A percentile compares a stretch with the other conserved stretches of the same genome.
Evolutionary conservation across 2,329 filamentous ascomycete species (phyloP).

Genomic region (Phyllosticta citrichinensis): DNA sequence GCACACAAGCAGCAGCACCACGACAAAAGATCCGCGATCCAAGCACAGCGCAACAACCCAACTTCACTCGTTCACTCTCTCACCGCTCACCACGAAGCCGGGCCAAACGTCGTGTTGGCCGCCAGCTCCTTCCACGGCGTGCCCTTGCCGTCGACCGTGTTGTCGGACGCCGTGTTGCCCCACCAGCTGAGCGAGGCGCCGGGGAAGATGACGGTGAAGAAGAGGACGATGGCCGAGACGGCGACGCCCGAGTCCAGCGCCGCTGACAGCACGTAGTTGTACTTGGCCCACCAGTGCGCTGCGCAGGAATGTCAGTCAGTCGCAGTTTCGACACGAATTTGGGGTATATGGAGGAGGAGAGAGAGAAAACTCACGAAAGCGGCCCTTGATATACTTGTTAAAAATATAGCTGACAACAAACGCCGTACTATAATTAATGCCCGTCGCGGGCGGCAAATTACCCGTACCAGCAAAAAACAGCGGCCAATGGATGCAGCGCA

Average conservation of each 20-base stretch:
- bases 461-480: conserved; percentile 53
- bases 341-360: background rate
- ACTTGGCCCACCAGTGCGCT: background rate
- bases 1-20: no score
- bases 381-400: background rate
- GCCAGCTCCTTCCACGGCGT: conserved; percentile 25
- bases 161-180: conserved; percentile 26
- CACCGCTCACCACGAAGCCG: background rate
- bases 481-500: conserved; percentile 43
- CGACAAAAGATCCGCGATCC: background rate
- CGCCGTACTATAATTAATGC: conserved; percentile 5
- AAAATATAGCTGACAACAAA: conserved; percentile 1
- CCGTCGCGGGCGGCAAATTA: conserved; percentile 41
- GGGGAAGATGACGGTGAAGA: conserved; percentile 25
- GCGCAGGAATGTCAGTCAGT: background rate
- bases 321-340: background rate
- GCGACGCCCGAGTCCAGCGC: conserved; percentile 27
- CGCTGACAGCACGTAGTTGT: conserved; percentile 17
- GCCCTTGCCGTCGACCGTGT: conserved; percentile 26
- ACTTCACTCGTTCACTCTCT: background rate
- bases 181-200: conserved; percentile 24
- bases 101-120: conserved; percentile 21
- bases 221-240: conserved; percentile 23
- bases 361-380: background rate
- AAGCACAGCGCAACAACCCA: background rate